phyloP scores from a whole-genome alignment of 345 rosid species.

The Lepidium aucheri region DNA sequence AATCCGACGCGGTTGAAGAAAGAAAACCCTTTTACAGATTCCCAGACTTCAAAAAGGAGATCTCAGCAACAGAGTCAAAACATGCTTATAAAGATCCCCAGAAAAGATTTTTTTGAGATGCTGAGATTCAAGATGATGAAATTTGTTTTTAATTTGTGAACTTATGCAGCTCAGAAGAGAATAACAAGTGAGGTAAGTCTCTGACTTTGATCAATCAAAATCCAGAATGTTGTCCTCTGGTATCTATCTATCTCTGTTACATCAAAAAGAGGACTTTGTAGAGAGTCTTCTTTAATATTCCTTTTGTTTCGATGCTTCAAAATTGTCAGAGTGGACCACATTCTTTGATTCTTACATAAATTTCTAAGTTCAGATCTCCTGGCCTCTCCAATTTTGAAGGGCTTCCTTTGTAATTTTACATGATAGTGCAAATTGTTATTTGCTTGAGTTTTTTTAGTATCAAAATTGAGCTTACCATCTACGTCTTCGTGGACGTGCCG shows the following conservation, averaged over 20 bases:
- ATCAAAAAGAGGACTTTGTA: constrained; percentile 17
- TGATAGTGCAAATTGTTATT: background rate
- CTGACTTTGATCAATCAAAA: constrained; percentile 15
- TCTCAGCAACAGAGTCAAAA: background rate
- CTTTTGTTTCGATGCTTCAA: constrained; percentile 13
- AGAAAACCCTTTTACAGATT: constrained; percentile 54
- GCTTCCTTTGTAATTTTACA: background rate
- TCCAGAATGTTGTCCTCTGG: constrained; percentile 2
- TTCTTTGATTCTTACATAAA: background rate
- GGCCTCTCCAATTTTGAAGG: constrained; percentile 5
- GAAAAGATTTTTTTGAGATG: background rate
- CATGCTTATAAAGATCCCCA: background rate
- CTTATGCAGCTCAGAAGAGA: background rate
- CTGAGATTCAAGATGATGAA: background rate
- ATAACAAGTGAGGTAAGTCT: constrained; percentile 1
- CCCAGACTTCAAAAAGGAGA: constrained; percentile 55
- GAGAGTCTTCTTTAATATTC: constrained; percentile 2
- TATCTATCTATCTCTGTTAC: constrained; percentile 3
- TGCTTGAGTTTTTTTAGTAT: background rate
- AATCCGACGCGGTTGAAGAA: constrained; percentile 52
- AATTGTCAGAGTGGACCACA: constrained; percentile 12
- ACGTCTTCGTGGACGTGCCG: constrained; percentile 18
- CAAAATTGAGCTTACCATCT: background rate
- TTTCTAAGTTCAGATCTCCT: background rate
- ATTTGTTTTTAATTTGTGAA: background rate